Evolutionary conservation across 2,329 filamentous ascomycete genomes (phyloP), one percentile per base, ranked within the genome.

Genomic region (Metarhizium humberi): DNA sequence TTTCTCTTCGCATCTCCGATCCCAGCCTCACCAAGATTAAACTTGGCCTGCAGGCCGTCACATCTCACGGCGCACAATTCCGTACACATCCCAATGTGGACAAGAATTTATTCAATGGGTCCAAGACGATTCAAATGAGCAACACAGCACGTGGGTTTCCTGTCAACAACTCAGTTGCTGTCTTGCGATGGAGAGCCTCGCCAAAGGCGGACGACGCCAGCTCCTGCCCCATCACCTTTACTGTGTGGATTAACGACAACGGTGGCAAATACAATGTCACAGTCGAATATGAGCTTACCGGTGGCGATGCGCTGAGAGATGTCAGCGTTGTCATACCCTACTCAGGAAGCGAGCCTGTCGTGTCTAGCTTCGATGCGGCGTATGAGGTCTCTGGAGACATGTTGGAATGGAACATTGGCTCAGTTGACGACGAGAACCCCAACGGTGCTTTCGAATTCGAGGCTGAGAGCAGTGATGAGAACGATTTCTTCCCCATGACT

Each of bases 401-500:
- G 68, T 73, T 99, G 56, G 92, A 97, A 69, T 99, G 94, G 94
- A 88, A 86, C 46, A 88, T 99, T 64, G 92, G 94, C 58, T 81
- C 84, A 4, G 85, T 97, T 45, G 88, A 92, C 65, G 86, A 90
- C 52, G 86, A 86, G 56, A 96, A 94, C 68, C 75, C 85, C 18
- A 91, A 78, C 45, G 94, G 94, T 18, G 87, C 88, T 50, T 97
- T 99, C 66, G 94, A 99, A 70, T 97, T 99, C 62, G 94, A 97
- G 72, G 90, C 91, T 1, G 85, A 89, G 69, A 89, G 89, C 11
- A 82, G 85, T 55, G 89, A 92, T 62, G 94, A 97, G 68, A 86
- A 90, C 55, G 92, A 96, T 64, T 97, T 97, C 76, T 99, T 99
- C 84, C 94, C 94, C 1, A 97, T 99, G 92, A 87, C 82, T 54